Conservation (phyloP, 192 early-diverging fungal genomes). For the Coemansia sp. region DNA sequence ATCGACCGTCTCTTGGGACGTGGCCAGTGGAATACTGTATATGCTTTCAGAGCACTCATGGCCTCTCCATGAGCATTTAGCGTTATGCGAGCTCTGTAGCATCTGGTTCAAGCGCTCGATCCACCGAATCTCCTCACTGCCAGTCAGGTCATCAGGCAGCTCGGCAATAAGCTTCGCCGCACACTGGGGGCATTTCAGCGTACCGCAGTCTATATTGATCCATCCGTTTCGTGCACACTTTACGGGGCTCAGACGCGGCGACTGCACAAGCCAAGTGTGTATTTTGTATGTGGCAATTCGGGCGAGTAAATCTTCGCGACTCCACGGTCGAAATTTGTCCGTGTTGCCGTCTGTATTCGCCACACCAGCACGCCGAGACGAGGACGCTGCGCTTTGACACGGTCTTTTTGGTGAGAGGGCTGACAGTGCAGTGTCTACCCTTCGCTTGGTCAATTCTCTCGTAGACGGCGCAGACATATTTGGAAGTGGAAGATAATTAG, state of each 20-base stretch:
- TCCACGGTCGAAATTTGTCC: constrained; percentile 54
- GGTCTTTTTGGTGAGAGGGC: constrained; percentile 31
- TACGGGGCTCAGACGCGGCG: constrained; percentile 41
- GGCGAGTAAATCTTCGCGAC: constrained; percentile 43
- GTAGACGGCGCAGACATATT: constrained; percentile 39
- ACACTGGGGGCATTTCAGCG: constrained; percentile 47
- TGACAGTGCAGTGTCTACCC: constrained; percentile 43
- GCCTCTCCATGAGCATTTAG: constrained; percentile 44
- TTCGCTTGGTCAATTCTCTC: constrained; percentile 34
- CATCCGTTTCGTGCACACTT: constrained; percentile 55
- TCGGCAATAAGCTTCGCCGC: constrained; percentile 46
- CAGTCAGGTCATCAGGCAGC: constrained; percentile 38
- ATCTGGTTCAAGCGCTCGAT: constrained; percentile 41
- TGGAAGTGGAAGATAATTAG: neutral
- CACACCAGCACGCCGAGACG: neutral
- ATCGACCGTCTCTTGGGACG: constrained; percentile 39
- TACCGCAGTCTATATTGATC: constrained; percentile 51
- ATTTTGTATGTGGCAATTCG: constrained; percentile 54
- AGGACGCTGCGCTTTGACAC: constrained; percentile 9
- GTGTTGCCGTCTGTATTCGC: neutral
- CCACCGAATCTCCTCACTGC: constrained; percentile 40
- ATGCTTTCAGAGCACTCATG: constrained; percentile 31
- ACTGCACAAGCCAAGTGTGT: constrained; percentile 53
- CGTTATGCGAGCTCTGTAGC: constrained; percentile 48
- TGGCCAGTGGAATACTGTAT: constrained; percentile 40